Evolutionary conservation across 2,329 filamentous ascomycete genomes (phyloP), one percentile per base, ranked within the genome.

Genomic region (Acrocalymma vagum): DNA sequence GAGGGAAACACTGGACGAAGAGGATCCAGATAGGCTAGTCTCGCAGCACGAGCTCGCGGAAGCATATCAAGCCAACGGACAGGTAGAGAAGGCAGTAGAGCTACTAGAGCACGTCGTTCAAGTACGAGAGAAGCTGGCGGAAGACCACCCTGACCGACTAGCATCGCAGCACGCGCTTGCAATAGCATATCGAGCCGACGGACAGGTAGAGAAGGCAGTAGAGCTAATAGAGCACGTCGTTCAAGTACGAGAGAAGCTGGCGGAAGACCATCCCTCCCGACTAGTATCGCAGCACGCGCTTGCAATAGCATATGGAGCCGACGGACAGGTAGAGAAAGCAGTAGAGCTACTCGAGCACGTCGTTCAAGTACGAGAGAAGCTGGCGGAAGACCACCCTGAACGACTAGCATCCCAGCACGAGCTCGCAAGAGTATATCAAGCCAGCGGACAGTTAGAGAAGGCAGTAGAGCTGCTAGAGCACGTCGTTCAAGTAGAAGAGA

Each of bases 401-500:
- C 42, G 42, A 13, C 30, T 45, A 16, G 22, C n/a, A 23, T 33
- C 43, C 20, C 27, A 46, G 38, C 32, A 46, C 24, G 14, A 3
- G 29, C 45, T 44, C 24, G 29, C 27, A 25, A 10, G 10, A 17
- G 27, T 28, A 24, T 48, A 48, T 21, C 9, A 11, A 11, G 23
- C 14, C 6, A 31, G 44, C 21, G 25, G 40, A 13, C 36, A 45
- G 24, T 30, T 16, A 2, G 28, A 43, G 26, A 28, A 47, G 25
- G 38, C 38, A 8, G n/a, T 43, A 16, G 23, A 6, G 29, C 34
- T 47, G 30, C 29, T 47, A 37, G 38, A 47, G 38, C 38, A 47
- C 20, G 38, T 42, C 6, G 38, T 39, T 23, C 31, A 38, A 29
- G 25, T 42, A 5, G 0, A 27, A 11, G 21, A 34, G 20, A 35